Base-by-base conservation (phyloP, 78 protist species). In the Polysphondylium violaceum region DNA sequence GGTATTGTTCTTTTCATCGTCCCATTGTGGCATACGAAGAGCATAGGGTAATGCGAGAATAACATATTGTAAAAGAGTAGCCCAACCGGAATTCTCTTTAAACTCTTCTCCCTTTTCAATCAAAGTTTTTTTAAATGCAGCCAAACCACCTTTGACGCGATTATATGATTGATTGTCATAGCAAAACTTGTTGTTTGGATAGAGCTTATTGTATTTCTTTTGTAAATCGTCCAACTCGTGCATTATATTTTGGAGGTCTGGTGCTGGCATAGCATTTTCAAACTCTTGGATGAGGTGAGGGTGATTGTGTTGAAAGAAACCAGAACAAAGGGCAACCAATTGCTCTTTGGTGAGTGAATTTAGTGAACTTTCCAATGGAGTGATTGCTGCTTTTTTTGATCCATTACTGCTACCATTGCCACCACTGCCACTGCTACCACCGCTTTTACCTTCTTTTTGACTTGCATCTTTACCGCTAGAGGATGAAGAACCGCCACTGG, bases 241-340 rank as follows among this genome's bases (percentile, higher is more conserved):
- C 89, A 81, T 81, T 29, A 81, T 68, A 29, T 81, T 77, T 21
- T 81, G 76, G 8, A 81, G 76, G 56, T 81, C 89, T 23, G 89
- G 89, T 68, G 89, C 78, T 29, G 89, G 89, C 89, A 81, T 81
- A 47, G 50, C 64, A 53, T 81, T 81, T 47, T 81, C 89, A 68
- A 81, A 81, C 60, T 81, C 89, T 50, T 65, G 77, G 8, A 38
- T 50, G 7, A 68, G 61, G 23, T 81, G 72, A 11, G 89, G 89
- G 29, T 81, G 89, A 7, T 51, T 6, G 12, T 21, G 23, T 27
- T 81, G 77, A 60, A 81, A 68, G 35, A 68, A 81, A 31, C 56
- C 55, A 23, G 77, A 50, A 56, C 89, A 81, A 1, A 81, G 40
- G 16, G 33, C 38, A 33, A 81, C 89, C 29, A 81, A 41, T 68